These are phyloP conservation scores for Sugiyamaella valdiviana DNA, from an alignment of 805 yeast genomes.

Conservation along the genomic window DNA sequence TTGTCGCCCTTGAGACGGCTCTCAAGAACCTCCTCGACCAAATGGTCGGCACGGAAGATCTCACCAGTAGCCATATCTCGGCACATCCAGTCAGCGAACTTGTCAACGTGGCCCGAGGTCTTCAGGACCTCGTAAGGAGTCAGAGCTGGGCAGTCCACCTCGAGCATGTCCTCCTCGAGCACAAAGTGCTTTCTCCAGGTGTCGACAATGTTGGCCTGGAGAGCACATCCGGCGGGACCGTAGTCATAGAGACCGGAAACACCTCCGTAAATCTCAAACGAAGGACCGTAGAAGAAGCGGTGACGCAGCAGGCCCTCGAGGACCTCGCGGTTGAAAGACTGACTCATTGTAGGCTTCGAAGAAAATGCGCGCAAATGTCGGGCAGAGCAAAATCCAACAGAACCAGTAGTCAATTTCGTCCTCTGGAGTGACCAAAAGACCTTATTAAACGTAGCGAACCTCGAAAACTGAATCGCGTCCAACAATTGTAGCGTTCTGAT, in stretches of 20 bases:
- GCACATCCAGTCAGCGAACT: conserved; percentile 99
- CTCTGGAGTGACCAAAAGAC: not conserved
- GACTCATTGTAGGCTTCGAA: not conserved
- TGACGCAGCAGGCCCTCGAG: conserved; percentile 88
- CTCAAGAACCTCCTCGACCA: conserved; percentile 96
- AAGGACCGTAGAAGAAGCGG: conserved; percentile 95
- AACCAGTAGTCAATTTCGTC: not conserved
- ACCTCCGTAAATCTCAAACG: conserved; percentile 97
- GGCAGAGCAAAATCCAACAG: not conserved
- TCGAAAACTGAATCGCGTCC: not conserved
- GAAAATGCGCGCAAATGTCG: not conserved
- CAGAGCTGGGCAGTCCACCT: conserved; percentile 95
- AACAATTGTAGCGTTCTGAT: not conserved
- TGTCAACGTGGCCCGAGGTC: conserved; percentile 98
- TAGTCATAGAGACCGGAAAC: conserved; percentile 96
- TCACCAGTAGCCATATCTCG: conserved; percentile 93
- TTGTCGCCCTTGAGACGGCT: conserved; percentile 94
- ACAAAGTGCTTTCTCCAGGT: conserved; percentile 97
- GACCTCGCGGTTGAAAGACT: conserved; percentile 53
- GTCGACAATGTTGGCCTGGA: conserved; percentile 93
- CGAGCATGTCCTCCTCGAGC: conserved; percentile 97
- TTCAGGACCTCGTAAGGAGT: conserved; percentile 97
- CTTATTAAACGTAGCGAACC: not conserved
- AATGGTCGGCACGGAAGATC: conserved; percentile 96
- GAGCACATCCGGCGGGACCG: conserved; percentile 99